These are phyloP conservation scores for Geosmithia morbida DNA, from an alignment of 2,329 filamentous ascomycete genomes.

Conservation along the genomic window DNA sequence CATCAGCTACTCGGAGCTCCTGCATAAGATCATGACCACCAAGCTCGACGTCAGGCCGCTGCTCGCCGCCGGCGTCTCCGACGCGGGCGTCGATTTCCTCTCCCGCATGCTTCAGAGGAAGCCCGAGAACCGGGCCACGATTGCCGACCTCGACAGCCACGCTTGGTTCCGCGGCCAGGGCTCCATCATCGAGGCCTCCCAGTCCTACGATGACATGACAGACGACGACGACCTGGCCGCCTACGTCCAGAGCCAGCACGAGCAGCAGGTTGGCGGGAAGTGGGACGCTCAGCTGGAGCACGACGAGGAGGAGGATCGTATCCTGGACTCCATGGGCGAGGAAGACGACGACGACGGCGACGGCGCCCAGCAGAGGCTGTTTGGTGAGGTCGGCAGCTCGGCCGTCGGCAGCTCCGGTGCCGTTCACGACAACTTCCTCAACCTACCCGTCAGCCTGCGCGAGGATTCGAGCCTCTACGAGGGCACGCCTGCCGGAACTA, in stretches of 20 bases:
- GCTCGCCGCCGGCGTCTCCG: conserved; percentile 41
- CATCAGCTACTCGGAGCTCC: conserved; percentile 62
- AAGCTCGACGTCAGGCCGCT: conserved; percentile 54
- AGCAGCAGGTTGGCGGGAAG: conserved; percentile 7
- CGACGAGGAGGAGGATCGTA: conserved; percentile 20
- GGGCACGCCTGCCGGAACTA: conserved; percentile 15
- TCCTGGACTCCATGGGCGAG: conserved; percentile 35
- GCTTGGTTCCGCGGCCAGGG: conserved; percentile 48
- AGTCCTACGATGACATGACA: conserved; percentile 45
- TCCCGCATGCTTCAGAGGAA: conserved; percentile 68
- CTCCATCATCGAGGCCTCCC: conserved; percentile 17
- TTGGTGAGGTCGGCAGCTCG: conserved; percentile 40
- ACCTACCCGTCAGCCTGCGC: conserved; percentile 26
- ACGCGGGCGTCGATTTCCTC: conserved; percentile 59
- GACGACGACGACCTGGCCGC: conserved; percentile 45
- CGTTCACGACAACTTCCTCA: conserved; percentile 31
- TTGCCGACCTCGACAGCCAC: conserved; percentile 54
- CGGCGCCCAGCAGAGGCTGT: conserved; percentile 26
- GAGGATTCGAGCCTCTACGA: conserved; percentile 23
- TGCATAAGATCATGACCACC: conserved; percentile 75
- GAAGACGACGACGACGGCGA: conserved; percentile 72
- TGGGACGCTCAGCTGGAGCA: conserved; percentile 4
- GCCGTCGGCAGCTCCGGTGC: conserved; percentile 38
- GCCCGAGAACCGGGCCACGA: conserved; percentile 61
- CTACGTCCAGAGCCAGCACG: conserved; percentile 35